Evolutionary conservation across 768 basidiomycete genomes (phyloP).

Genomic region (Mrakia gelida): DNA sequence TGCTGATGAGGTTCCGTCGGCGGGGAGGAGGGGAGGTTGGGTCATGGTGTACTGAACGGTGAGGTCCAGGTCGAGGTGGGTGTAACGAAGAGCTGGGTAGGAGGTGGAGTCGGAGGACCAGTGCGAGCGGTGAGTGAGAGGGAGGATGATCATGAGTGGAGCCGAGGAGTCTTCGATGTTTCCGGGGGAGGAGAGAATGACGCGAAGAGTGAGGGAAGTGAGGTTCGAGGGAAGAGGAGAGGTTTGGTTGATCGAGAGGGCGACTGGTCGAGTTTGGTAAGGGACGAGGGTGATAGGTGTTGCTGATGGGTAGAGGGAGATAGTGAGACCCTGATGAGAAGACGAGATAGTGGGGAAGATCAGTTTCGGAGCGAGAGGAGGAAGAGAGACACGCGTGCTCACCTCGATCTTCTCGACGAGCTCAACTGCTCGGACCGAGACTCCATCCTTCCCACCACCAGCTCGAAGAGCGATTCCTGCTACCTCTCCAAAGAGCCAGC

Average conservation of each 20-base stretch:
- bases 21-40: slow-evolving; percentile 40
- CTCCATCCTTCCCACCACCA: slow-evolving; percentile 40
- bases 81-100: slow-evolving; percentile 6
- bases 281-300: not conserved
- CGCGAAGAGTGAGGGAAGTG: not conserved
- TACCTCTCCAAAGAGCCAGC: slow-evolving; percentile 64
- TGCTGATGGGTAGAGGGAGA: not conserved
- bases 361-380: not conserved
- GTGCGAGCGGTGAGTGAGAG: not conserved
- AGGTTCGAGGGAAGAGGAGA: not conserved
- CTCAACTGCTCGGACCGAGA: not conserved
- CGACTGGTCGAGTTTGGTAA: slow-evolving; percentile 19
- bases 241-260: slow-evolving; percentile 6
- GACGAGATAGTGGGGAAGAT: not conserved
- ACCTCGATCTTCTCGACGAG: slow-evolving; percentile 11
- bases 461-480: slow-evolving; percentile 63
- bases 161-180: not conserved
- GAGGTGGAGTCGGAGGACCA: not conserved
- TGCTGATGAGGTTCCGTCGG: slow-evolving; percentile 50
- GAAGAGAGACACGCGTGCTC: not conserved
- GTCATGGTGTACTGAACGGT: slow-evolving; percentile 39
- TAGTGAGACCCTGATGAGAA: not conserved
- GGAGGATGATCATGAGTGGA: not conserved
- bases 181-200: not conserved
- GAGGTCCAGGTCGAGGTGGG: slow-evolving; percentile 8